Conservation (phyloP, 2,329 filamentous ascomycete species). For the Penicillium digitatum region DNA sequence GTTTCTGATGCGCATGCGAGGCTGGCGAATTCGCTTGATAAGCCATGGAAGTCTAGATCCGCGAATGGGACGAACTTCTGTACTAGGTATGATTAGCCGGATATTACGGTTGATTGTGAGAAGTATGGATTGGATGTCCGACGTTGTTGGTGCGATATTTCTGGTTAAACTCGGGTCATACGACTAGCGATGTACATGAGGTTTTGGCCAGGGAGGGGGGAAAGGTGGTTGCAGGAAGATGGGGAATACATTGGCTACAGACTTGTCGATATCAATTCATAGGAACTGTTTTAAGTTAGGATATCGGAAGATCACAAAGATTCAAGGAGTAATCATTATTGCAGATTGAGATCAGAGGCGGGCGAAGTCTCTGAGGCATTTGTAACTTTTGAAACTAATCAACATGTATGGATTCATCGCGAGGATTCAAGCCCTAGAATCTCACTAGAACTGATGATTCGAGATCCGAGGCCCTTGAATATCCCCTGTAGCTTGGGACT, state of each 20-base stretch:
- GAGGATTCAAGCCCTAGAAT: conserved; percentile 12
- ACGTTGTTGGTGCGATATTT: conserved; percentile 45
- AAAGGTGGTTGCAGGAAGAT: conserved; percentile 9
- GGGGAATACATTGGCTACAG: not conserved
- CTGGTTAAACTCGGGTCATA: conserved; percentile 49
- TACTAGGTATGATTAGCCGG: conserved; percentile 45
- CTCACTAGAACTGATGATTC: not conserved
- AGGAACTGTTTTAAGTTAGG: not conserved
- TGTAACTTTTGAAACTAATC: conserved; percentile 19
- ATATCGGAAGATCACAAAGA: not conserved
- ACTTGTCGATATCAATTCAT: not conserved
- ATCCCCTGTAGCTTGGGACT: conserved; percentile 1
- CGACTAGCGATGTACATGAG: conserved; percentile 43
- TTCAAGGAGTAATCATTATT: conserved; percentile 2
- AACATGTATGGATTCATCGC: conserved; percentile 17
- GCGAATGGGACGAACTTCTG: conserved; percentile 48
- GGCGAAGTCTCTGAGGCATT: conserved; percentile 1
- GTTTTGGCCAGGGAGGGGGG: conserved; percentile 33
- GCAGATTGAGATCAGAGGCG: not conserved
- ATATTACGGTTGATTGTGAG: conserved; percentile 42
- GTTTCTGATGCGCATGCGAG: conserved; percentile 46
- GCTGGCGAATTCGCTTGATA: conserved; percentile 44
- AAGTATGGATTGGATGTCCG: conserved; percentile 48
- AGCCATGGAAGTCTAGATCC: conserved; percentile 42
- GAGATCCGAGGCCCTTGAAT: conserved; percentile 3